These are phyloP conservation scores for Thymus mandschuricus DNA, from an alignment of 257 asterid species.

Conservation along the genomic window DNA sequence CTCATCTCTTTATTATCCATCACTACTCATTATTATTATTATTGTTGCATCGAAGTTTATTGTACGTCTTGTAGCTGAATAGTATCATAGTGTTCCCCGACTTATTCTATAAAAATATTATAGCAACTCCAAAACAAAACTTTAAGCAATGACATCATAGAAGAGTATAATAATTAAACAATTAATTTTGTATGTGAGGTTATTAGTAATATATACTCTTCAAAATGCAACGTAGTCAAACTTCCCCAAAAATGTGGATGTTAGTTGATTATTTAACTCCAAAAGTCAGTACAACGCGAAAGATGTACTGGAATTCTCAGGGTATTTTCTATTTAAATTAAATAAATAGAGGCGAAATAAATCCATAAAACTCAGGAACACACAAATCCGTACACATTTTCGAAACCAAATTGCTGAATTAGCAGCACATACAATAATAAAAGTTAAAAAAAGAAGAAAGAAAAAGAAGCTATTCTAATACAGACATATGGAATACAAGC, in stretches of 20 bases:
- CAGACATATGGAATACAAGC: slow-evolving; percentile 4
- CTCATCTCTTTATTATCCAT: background rate
- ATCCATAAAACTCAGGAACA: background rate
- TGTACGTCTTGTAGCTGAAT: too few relatives aligned
- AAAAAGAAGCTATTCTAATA: background rate
- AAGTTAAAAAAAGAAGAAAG: background rate
- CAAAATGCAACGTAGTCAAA: too few relatives aligned
- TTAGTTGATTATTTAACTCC: background rate
- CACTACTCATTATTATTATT: background rate
- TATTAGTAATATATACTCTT: too few relatives aligned
- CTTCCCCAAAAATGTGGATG: background rate
- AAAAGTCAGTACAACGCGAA: background rate
- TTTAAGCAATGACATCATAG: too few relatives aligned
- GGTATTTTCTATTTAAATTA: too few relatives aligned
- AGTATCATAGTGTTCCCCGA: too few relatives aligned
- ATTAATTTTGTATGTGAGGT: too few relatives aligned
- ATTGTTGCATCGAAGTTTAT: too few relatives aligned
- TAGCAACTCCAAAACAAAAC: too few relatives aligned
- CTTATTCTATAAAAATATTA: too few relatives aligned
- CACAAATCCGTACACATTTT: background rate
- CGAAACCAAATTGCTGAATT: background rate
- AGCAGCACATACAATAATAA: background rate
- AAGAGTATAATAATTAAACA: too few relatives aligned
- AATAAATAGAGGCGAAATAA: background rate
- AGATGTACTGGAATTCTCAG: too few relatives aligned